Conservation (phyloP, 495 filamentous ascomycete genomes). For the Aspergillus haitiensis region DNA sequence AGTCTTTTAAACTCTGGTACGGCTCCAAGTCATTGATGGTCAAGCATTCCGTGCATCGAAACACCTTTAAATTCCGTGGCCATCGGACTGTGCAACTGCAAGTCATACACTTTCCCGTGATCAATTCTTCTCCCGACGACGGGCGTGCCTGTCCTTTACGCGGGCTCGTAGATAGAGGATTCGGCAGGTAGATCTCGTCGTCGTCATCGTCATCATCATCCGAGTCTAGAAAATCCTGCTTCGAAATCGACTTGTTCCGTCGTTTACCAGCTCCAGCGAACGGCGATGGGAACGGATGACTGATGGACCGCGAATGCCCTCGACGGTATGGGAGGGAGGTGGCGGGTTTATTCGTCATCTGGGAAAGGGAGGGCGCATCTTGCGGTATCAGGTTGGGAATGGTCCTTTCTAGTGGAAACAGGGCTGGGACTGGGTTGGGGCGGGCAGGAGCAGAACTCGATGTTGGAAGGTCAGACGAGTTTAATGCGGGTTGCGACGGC, state of each 20-base stretch:
- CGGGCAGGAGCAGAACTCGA: constrained; percentile 25
- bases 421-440: constrained; percentile 24
- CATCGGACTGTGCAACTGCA: constrained; percentile 81
- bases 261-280: constrained; percentile 57
- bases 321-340: constrained; percentile 30
- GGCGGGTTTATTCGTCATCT: constrained; percentile 26
- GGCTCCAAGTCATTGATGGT: constrained; percentile 82
- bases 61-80: constrained; percentile 73
- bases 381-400: constrained; percentile 28
- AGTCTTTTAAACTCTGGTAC: constrained; percentile 27
- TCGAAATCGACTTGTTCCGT: constrained; percentile 35
- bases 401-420: constrained; percentile 25
- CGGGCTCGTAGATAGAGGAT: constrained; percentile 32
- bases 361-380: constrained; percentile 33
- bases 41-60: constrained; percentile 81
- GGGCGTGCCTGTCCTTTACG: constrained; percentile 34
- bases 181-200: constrained; percentile 34
- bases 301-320: constrained; percentile 68
- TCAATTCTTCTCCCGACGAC: constrained; percentile 40
- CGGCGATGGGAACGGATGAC: constrained; percentile 70
- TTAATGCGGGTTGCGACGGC: constrained; percentile 43
- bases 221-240: constrained; percentile 39
- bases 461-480: constrained; percentile 34
- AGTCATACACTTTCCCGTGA: constrained; percentile 77
- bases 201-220: constrained; percentile 46